phyloP scores from a whole-genome alignment of 2,329 filamentous ascomycete genomes.

The Cladosporium sp. region DNA sequence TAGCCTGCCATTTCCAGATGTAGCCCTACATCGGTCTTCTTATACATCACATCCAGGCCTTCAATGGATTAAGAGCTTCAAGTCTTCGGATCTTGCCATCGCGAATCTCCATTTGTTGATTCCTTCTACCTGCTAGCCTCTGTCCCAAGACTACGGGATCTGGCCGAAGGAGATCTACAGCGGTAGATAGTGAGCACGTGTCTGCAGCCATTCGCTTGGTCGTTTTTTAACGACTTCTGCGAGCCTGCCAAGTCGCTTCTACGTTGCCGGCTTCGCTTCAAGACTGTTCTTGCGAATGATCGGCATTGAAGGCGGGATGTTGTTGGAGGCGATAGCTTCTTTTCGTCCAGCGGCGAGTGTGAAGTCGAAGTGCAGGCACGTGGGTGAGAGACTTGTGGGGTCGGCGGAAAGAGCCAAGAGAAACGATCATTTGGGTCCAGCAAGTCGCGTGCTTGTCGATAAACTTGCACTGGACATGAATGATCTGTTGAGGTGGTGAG shows the following conservation, averaged over 20 bases:
- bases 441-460: background rate
- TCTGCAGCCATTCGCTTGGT: too few species aligned
- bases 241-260: conserved; percentile 7
- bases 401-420: background rate
- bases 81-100: background rate
- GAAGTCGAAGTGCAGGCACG: background rate
- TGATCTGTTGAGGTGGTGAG: too few species aligned
- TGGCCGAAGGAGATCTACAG: background rate
- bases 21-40: background rate
- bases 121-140: background rate
- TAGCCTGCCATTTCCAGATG: background rate
- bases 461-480: too few species aligned
- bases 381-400: background rate
- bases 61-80: too few species aligned
- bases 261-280: background rate
- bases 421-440: background rate
- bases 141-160: conserved; percentile 4
- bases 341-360: conserved; percentile 11
- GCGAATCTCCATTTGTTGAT: background rate
- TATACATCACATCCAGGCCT: background rate
- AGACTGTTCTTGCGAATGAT: background rate
- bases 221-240: background rate
- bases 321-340: too few species aligned
- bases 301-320: background rate
- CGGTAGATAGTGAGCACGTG: background rate